A percentile compares a stretch with the other conserved stretches of the same genome.
These are phyloP conservation scores for Zoysia pacifica DNA, from an alignment of 176 grass and related monocot genomes.

Conservation along the genomic window DNA sequence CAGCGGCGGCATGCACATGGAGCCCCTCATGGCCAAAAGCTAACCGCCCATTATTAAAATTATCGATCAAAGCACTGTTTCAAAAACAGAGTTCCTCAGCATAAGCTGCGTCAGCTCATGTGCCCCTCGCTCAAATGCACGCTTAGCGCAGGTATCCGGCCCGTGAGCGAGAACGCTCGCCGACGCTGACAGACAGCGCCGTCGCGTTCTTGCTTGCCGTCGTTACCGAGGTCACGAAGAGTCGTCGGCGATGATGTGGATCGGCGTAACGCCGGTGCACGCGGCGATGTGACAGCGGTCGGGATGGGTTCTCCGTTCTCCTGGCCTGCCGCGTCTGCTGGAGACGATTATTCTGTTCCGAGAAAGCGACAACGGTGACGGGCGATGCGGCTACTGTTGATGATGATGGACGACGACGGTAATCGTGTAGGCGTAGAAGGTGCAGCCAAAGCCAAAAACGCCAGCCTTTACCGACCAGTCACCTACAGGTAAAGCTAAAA, in stretches of 20 bases:
- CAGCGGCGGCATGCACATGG: constrained; percentile 44
- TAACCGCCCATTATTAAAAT: constrained; percentile 23
- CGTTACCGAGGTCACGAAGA: not conserved
- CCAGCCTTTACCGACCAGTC: constrained; percentile 17
- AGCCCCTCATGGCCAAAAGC: constrained; percentile 48
- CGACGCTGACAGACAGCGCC: not conserved
- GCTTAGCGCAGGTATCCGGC: not conserved
- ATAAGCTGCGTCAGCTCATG: not conserved
- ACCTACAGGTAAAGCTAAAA: constrained; percentile 23
- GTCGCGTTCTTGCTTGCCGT: constrained; percentile 1
- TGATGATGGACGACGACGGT: constrained; percentile 6
- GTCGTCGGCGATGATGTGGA: constrained; percentile 14
- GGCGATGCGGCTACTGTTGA: not conserved
- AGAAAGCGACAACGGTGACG: constrained; percentile 13
- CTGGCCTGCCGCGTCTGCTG: not conserved
- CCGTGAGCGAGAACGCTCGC: not conserved
- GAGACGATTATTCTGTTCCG: constrained; percentile 11
- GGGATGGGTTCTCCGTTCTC: not conserved
- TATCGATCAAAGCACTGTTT: constrained; percentile 23
- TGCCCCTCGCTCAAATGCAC: not conserved
- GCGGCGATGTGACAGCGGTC: constrained; percentile 8
- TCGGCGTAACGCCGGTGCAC: not conserved
- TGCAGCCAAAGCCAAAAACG: constrained; percentile 12
- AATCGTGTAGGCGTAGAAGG: constrained; percentile 15
- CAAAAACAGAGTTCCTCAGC: not conserved